Percentiles rank a stretch among this genome's conserved stretches.
phyloP scores from a whole-genome alignment of 176 grass and related monocot genomes.

The bread wheat (Triticum aestivum) region DNA sequence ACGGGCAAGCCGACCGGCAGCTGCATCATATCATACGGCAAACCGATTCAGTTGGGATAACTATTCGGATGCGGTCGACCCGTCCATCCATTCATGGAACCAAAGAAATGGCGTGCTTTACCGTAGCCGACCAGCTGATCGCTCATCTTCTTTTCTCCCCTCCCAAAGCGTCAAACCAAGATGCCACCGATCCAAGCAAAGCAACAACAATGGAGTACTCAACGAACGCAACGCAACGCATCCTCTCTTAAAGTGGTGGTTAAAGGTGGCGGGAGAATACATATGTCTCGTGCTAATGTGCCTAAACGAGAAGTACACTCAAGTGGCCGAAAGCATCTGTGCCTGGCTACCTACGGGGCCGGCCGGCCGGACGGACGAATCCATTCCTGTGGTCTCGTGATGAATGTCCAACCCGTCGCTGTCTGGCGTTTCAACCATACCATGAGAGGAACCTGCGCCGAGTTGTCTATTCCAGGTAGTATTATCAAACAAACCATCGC shows the following conservation, averaged over 20 bases:
- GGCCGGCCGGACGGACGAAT: too few relatives aligned
- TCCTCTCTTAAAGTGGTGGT: background rate
- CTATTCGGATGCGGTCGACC: too few relatives aligned
- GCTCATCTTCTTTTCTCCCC: too few relatives aligned
- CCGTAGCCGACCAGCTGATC: too few relatives aligned
- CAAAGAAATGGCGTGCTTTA: too few relatives aligned
- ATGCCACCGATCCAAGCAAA: background rate
- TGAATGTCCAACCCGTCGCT: too few relatives aligned
- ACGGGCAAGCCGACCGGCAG: background rate
- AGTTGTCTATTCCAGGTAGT: slow-evolving; percentile 2
- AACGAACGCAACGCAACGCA: background rate
- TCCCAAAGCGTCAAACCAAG: background rate
- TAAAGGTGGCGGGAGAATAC: background rate
- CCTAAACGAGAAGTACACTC: background rate
- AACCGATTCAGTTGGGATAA: too few relatives aligned
- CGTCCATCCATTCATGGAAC: too few relatives aligned
- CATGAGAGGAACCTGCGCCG: background rate
- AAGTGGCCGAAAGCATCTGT: background rate
- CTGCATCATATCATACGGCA: background rate
- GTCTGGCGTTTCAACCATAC: background rate
- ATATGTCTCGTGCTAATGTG: background rate
- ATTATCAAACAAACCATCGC: background rate
- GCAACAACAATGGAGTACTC: background rate
- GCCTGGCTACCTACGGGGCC: background rate
- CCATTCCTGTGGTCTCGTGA: too few relatives aligned